A percentile compares a stretch with the other conserved stretches of the same genome.
phyloP scores from a whole-genome alignment of 495 filamentous ascomycete genomes.

The Wilcoxina mikolae region DNA sequence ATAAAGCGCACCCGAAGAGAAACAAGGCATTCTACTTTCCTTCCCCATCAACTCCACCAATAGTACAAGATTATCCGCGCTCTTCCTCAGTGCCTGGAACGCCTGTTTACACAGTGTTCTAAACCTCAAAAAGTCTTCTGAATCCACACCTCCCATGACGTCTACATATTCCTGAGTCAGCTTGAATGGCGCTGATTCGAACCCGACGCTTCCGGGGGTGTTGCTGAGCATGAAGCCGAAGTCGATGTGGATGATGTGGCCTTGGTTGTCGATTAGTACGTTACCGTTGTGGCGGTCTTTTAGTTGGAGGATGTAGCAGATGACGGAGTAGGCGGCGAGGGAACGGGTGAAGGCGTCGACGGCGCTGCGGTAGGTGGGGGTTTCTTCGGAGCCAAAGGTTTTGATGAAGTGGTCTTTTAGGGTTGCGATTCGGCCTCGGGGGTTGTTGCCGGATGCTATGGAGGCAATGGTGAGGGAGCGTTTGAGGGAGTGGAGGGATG shows the following conservation, averaged over 20 bases:
- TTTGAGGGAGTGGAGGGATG: constrained; percentile 60
- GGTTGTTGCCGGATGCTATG: constrained; percentile 33
- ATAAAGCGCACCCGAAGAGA: constrained; percentile 45
- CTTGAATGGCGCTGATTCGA: constrained; percentile 68
- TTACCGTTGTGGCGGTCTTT: constrained; percentile 75
- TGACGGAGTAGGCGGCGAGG: constrained; percentile 60
- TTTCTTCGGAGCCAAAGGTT: constrained; percentile 50
- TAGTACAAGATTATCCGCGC: constrained; percentile 56
- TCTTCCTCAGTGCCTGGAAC: constrained; percentile 56
- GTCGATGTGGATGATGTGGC: constrained; percentile 69
- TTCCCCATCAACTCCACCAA: constrained; percentile 62
- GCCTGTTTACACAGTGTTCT: constrained; percentile 58
- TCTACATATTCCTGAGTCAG: constrained; percentile 65
- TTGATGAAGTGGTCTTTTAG: constrained; percentile 63
- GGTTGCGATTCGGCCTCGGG: constrained; percentile 52
- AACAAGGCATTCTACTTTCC: constrained; percentile 65
- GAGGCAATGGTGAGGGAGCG: constrained; percentile 54
- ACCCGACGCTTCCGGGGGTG: constrained; percentile 59
- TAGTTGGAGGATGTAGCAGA: constrained; percentile 59
- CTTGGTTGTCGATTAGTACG: constrained; percentile 61
- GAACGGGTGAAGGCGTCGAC: constrained; percentile 56
- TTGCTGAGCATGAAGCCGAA: constrained; percentile 75
- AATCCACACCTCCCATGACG: constrained; percentile 51
- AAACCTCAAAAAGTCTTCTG: constrained; percentile 48
- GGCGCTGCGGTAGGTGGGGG: constrained; percentile 45